These are phyloP conservation scores for Butyriboletus loyo DNA, from an alignment of 768 basidiomycete species.

Conservation along the genomic window DNA sequence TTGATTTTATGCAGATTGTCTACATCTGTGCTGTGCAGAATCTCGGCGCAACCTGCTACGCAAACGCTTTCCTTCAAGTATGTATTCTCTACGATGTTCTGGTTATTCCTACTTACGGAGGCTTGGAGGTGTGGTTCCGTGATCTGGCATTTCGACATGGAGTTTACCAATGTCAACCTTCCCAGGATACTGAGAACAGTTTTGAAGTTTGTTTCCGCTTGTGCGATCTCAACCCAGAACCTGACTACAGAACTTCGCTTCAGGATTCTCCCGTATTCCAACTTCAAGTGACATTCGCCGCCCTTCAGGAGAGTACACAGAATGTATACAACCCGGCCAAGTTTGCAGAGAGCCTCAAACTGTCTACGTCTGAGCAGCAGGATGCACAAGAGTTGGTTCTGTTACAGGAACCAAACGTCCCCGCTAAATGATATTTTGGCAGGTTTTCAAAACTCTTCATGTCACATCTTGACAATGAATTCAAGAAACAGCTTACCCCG, in stretches of 20 bases:
- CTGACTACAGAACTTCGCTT: not conserved
- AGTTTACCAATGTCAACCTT: conserved; percentile 74
- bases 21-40: conserved; percentile 50
- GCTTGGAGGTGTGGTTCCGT: conserved; percentile 83
- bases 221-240: not conserved
- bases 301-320: conserved; percentile 70
- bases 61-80: conserved; percentile 92
- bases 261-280: conserved; percentile 80
- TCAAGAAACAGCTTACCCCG: conserved; percentile 71
- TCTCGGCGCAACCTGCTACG: conserved; percentile 95
- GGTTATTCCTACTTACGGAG: conserved; percentile 1
- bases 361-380: conserved; percentile 86
- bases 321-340: conserved; percentile 79
- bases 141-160: conserved; percentile 77
- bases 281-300: conserved; percentile 79
- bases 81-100: conserved; percentile 5
- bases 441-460: conserved; percentile 96
- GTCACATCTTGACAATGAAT: conserved; percentile 82
- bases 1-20: conserved; percentile 1
- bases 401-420: not conserved
- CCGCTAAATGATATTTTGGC: conserved; percentile 5
- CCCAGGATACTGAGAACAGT: conserved; percentile 43
- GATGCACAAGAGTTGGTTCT: conserved; percentile 88
- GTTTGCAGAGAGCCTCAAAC: conserved; percentile 79
- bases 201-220: conserved; percentile 39